A percentile compares a stretch with the other conserved stretches of the same genome.
Conservation (phyloP, 768 basidiomycete genomes). For the Mycena alexandri region DNA sequence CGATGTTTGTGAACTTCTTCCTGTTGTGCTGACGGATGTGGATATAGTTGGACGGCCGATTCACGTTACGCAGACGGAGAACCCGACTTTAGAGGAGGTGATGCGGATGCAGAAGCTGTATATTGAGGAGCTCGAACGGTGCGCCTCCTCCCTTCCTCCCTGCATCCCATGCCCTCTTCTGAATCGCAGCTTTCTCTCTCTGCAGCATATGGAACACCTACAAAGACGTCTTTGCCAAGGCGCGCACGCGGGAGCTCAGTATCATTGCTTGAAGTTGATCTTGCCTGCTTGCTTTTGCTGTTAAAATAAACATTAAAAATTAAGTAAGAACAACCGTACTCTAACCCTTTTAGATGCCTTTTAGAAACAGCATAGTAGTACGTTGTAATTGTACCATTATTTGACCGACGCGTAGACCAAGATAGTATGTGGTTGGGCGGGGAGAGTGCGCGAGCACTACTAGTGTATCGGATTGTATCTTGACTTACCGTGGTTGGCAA, state of each 20-base stretch:
- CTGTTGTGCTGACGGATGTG: not conserved
- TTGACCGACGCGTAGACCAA: too few species aligned
- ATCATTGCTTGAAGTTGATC: constrained; percentile 72
- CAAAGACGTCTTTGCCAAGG: constrained; percentile 93
- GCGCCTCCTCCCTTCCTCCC: constrained; percentile 12
- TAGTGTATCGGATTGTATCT: too few species aligned
- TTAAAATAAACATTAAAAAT: not conserved
- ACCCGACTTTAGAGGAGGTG: constrained; percentile 87
- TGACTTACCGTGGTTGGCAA: too few species aligned
- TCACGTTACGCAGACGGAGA: constrained; percentile 78
- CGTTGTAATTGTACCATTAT: too few species aligned
- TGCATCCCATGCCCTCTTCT: not conserved
- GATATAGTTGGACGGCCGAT: constrained; percentile 89
- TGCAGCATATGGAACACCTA: constrained; percentile 95
- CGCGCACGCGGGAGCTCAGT: constrained; percentile 80
- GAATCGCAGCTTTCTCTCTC: not conserved
- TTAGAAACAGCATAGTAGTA: not conserved
- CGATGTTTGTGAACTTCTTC: not conserved
- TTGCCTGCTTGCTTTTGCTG: not conserved
- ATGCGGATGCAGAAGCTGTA: constrained; percentile 85
- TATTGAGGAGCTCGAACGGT: constrained; percentile 66
- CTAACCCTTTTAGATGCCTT: not conserved
- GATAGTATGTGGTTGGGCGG: too few species aligned
- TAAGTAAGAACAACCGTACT: not conserved
- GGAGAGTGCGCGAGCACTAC: too few species aligned